These are phyloP conservation scores for Bipolaris cookei DNA, from an alignment of 2,329 filamentous ascomycete genomes.

Conservation along the genomic window DNA sequence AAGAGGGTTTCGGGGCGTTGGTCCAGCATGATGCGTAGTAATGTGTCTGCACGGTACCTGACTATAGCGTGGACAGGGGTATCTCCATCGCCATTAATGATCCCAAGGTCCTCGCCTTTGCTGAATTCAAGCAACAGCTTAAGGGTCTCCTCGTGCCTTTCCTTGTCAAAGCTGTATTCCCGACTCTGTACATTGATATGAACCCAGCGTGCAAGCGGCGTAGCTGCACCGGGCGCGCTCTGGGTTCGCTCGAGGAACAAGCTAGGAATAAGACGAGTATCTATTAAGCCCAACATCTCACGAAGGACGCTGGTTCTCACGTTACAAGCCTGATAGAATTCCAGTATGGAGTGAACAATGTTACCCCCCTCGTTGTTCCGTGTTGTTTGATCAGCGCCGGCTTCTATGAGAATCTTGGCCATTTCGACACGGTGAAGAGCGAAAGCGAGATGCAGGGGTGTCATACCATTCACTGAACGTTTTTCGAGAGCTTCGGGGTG, in stretches of 20 bases:
- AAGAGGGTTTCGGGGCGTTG: slow-evolving; percentile 65
- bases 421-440: slow-evolving; percentile 60
- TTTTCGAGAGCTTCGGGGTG: slow-evolving; percentile 68
- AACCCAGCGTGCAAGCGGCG: slow-evolving; percentile 64
- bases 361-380: slow-evolving; percentile 70
- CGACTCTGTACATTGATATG: not conserved
- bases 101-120: slow-evolving; percentile 58
- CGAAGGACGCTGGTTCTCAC: slow-evolving; percentile 15
- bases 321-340: slow-evolving; percentile 26
- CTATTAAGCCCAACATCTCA: slow-evolving; percentile 64
- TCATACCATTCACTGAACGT: slow-evolving; percentile 63
- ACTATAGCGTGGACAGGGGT: slow-evolving; percentile 68
- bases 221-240: slow-evolving; percentile 60
- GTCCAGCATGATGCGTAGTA: slow-evolving; percentile 58
- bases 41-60: slow-evolving; percentile 46
- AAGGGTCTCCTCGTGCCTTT: slow-evolving; percentile 15
- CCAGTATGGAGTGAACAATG: slow-evolving; percentile 65
- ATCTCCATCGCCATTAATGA: slow-evolving; percentile 70
- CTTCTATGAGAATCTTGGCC: slow-evolving; percentile 67
- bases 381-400: slow-evolving; percentile 71
- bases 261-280: slow-evolving; percentile 61
- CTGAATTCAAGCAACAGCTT: slow-evolving; percentile 44
- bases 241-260: slow-evolving; percentile 65
- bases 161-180: not conserved
- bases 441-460: slow-evolving; percentile 73